Base-by-base conservation (phyloP, 805 yeast species). In the Candida qinlingensis region DNA sequence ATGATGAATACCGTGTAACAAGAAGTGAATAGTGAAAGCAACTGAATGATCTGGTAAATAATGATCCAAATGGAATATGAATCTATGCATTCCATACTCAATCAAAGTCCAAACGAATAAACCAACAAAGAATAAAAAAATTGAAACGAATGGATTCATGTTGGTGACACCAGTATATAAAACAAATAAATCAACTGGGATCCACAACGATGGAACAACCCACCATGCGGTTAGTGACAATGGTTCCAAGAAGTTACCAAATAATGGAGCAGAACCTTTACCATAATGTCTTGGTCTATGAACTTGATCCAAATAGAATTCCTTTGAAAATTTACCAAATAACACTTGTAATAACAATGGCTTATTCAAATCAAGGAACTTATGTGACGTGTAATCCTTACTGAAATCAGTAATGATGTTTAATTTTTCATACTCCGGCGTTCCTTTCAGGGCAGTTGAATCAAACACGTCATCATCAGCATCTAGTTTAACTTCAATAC, bases 251-350 rank as follows among this genome's bases (percentile, higher is more conserved):
- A 92, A 87, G 68, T 91, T 90, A 43, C 99, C 99, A 67, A 94
- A 94, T 47, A 94, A 66, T 6, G 91, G 97, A 10, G 99, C 99
- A 4, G 97, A 88, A 9, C 97, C 97, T 64, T 90, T 83, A 55
- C 98, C 98, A 64, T 91, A 94, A 68, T 94, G 99, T 65, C 99
- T 83, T 46, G 99, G 99, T 69, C 97, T 82, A 68, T 94, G 99
- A 39, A 94, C 94, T 69, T 94, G 97, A 64, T 90, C 96, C 62
- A 94, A 74, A 67, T 94, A 94, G 62, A 94, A 92, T 39, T 88
- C 95, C 64, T 87, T 92, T 39, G 86, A 63, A 74, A 90, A 94
- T 35, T 77, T 75, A 39, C 90, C 81, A 52, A 78, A 74, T 48
- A 89, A 69, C 41, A 94, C 87, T 72, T 94, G 99, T 67, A 79